Conservation (phyloP, 1,284 basidiomycete genomes). For the Sanghuangporus weigelae region DNA sequence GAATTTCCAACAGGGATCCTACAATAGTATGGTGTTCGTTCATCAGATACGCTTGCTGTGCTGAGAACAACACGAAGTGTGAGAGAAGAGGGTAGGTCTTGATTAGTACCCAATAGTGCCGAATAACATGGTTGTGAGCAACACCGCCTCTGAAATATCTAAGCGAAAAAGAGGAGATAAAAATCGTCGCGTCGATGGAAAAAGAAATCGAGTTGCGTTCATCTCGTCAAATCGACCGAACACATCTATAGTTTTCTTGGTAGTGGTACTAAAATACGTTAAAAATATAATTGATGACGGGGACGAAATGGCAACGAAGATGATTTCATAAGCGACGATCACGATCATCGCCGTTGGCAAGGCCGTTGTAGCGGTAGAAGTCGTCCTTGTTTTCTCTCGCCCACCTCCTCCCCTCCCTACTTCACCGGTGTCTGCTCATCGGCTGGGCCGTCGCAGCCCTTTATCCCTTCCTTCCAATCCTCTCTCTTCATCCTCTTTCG, state of each 20-base stretch:
- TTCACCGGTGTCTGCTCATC: conserved; percentile 27
- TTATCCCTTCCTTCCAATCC: conserved; percentile 8
- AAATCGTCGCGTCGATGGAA: neutral
- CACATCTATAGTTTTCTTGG: no score
- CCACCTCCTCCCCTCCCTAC: conserved; percentile 27
- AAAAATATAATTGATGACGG: no score
- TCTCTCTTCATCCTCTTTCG: conserved; percentile 4
- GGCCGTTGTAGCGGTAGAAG: conserved; percentile 4
- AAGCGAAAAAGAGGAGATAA: no score
- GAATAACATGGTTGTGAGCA: neutral
- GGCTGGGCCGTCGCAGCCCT: conserved; percentile 46
- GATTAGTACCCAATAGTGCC: neutral
- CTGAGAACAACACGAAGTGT: neutral
- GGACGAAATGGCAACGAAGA: neutral
- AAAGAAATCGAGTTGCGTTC: neutral
- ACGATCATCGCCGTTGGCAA: conserved; percentile 3
- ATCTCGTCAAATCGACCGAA: no score
- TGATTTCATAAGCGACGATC: neutral
- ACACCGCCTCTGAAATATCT: neutral
- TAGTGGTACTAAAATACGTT: no score
- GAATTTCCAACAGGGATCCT: no score
- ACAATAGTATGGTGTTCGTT: no score
- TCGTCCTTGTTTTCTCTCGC: conserved; percentile 23
- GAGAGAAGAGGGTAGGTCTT: neutral
- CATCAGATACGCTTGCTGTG: neutral